Base-by-base conservation (phyloP, 371 early-diverging fungal genomes). In the Mortierella sp. region DNA sequence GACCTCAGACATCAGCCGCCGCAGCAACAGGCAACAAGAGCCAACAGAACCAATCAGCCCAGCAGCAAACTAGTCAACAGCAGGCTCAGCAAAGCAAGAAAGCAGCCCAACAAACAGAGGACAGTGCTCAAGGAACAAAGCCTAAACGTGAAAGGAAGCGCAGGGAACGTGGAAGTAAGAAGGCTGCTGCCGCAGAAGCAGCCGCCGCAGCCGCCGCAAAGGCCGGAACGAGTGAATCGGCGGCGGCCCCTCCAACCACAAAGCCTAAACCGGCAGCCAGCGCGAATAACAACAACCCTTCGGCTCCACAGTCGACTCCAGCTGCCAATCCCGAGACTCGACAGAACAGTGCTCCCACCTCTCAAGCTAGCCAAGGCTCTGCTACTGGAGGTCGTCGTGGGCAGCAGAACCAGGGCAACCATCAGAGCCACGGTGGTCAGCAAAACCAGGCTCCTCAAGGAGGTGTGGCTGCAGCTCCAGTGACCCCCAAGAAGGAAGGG, bases 91-190 rank as follows among this genome's bases (percentile, higher is more conserved):
- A 63, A 21, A 29, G 51, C 31, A 57, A 58, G 28, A 45, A 57
- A 54, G 16, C 22, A 12, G 37, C 41, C 13, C 60, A 54, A 21
- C n/a, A 48, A 24, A 10, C 7, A 10, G 34, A 34, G 34, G 34
- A 4, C 4, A 10, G 10, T 4, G 16, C 22, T 2, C 57, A 44
- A 8, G 46, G n/a, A 27, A 24, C 45, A 12, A 60, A 60, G n/a
- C 61, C 61, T n/a, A 60, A 60, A 34, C 44, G 61, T n/a, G 61
- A 60, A 45, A 43, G 61, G 45, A 60, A 53, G 22, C 52, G 61
- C 14, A 41, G 61, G 21, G 61, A 60, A 17, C 52, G 61, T 6
- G 61, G 49, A 16, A 52, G 64, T 17, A 56, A 56, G 37, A 50
- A 50, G 45, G 45, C 57, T 12, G 52, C 40, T 50, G 45, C 14